These are phyloP conservation scores for Drechslerella coelobrocha DNA, from an alignment of 2,329 filamentous ascomycete species.

Conservation along the genomic window DNA sequence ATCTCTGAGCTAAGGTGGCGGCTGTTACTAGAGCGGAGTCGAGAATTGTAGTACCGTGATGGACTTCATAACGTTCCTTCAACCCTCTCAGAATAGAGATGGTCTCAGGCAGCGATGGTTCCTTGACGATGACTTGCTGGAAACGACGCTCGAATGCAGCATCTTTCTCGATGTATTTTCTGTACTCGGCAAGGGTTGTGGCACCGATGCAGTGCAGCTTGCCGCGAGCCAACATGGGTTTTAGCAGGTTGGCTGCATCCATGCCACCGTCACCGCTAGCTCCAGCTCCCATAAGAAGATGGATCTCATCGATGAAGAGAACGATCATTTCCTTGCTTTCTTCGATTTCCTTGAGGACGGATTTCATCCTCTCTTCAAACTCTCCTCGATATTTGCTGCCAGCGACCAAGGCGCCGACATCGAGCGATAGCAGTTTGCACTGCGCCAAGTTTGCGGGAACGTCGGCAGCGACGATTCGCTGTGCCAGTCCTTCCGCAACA, in stretches of 20 bases:
- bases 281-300: conserved; percentile 96
- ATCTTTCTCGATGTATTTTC: conserved; percentile 99
- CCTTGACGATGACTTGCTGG: conserved; percentile 97
- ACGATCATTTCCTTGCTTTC: conserved; percentile 96
- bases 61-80: conserved; percentile 97
- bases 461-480: conserved; percentile 94
- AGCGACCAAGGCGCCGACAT: conserved; percentile 92
- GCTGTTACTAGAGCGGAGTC: conserved; percentile 91
- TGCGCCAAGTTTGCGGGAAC: conserved; percentile 88
- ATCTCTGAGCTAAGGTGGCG: conserved; percentile 89
- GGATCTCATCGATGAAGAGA: conserved; percentile 97
- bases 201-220: conserved; percentile 98
- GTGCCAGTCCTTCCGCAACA: conserved; percentile 92
- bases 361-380: conserved; percentile 99
- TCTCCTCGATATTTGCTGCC: conserved; percentile 98
- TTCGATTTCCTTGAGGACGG: conserved; percentile 94
- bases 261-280: conserved; percentile 95
- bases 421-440: conserved; percentile 91
- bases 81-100: conserved; percentile 97
- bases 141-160: conserved; percentile 97
- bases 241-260: conserved; percentile 96
- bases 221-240: conserved; percentile 96
- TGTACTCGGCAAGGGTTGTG: conserved; percentile 91
- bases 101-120: conserved; percentile 85
- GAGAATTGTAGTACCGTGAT: conserved; percentile 95